Conservation (phyloP, 805 yeast genomes). For the Cyberlindnera americana region DNA sequence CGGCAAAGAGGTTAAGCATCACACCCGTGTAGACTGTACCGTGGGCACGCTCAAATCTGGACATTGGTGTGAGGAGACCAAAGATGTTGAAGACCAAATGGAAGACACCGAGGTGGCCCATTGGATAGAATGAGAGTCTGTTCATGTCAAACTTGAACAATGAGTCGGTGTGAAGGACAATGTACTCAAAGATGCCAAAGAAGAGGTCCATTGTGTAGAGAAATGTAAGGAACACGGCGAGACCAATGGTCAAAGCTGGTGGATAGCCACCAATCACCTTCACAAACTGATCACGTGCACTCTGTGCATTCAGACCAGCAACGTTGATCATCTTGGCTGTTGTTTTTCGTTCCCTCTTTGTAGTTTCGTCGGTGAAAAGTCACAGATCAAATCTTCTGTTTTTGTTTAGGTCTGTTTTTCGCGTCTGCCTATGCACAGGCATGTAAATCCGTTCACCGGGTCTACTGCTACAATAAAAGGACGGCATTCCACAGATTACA, state of each 20-base stretch:
- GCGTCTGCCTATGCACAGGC: not conserved
- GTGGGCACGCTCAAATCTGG: slow-evolving; percentile 62
- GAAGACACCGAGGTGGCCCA: slow-evolving; percentile 58
- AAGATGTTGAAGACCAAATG: slow-evolving; percentile 61
- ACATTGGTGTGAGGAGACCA: slow-evolving; percentile 55
- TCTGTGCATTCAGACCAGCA: not conserved
- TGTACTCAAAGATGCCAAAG: slow-evolving; percentile 31
- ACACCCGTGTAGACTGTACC: slow-evolving; percentile 88
- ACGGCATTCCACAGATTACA: too few species aligned
- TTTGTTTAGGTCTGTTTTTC: not conserved
- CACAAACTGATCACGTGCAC: slow-evolving; percentile 1
- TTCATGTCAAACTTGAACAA: slow-evolving; percentile 40
- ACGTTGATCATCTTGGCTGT: not conserved
- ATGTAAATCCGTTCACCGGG: too few species aligned
- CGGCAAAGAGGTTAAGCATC: slow-evolving; percentile 68
- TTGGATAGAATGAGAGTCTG: slow-evolving; percentile 58
- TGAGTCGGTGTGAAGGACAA: slow-evolving; percentile 55
- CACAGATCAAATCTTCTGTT: too few species aligned
- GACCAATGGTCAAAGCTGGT: slow-evolving; percentile 64
- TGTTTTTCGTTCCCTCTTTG: too few species aligned
- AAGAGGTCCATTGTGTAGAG: slow-evolving; percentile 37
- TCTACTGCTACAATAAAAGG: too few species aligned
- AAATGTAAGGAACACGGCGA: slow-evolving; percentile 48
- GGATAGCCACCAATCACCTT: slow-evolving; percentile 26
- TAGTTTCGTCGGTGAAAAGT: too few species aligned